Conservation (phyloP, 306 rosid genomes). For the Vachellia collinsii region DNA sequence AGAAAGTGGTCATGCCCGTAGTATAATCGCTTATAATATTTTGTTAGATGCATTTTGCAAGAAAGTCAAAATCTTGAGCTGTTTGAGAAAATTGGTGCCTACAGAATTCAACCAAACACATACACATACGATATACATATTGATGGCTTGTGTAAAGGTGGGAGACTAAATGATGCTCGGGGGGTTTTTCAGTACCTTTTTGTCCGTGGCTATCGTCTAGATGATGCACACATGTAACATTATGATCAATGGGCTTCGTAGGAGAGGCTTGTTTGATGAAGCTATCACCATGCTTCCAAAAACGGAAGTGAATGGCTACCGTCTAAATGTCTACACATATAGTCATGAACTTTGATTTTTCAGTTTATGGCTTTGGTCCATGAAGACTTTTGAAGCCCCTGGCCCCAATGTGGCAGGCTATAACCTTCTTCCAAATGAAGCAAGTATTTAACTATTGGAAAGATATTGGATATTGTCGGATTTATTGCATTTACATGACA, state of each 20-base stretch:
- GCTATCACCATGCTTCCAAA: neutral
- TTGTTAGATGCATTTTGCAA: neutral
- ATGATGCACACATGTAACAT: neutral
- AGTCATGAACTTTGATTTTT: neutral
- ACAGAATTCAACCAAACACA: neutral
- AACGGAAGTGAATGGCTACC: neutral
- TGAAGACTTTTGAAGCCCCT: neutral
- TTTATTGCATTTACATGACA: neutral
- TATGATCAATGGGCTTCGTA: neutral
- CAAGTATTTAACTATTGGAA: too few species aligned
- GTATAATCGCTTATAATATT: neutral
- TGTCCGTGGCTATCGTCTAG: neutral
- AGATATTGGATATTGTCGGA: neutral
- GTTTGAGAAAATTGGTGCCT: neutral
- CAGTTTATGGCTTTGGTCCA: neutral
- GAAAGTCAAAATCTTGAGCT: neutral
- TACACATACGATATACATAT: neutral
- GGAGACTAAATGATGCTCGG: neutral
- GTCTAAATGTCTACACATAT: neutral
- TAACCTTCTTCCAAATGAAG: neutral
- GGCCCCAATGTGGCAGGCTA: neutral
- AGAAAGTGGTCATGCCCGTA: neutral
- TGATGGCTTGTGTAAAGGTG: neutral
- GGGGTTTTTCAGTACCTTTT: neutral
- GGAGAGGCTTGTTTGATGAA: neutral